Percentiles rank a stretch among this genome's conserved stretches.
Conservation (phyloP, 345 rosid genomes). For the Jatropha curcas region DNA sequence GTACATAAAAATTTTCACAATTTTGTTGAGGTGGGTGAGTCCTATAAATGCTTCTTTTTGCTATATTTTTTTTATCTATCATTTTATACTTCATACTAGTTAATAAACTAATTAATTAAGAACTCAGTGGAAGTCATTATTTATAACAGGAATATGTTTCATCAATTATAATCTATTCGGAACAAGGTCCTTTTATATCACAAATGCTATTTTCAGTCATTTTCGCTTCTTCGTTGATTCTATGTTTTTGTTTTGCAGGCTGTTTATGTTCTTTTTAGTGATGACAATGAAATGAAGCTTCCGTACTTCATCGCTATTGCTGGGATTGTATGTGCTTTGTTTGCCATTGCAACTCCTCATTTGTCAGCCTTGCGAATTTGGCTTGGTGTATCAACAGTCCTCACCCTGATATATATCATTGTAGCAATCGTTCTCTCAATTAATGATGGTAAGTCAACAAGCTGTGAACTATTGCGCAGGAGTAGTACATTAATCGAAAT, state of each 20-base stretch:
- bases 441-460: slow-evolving; percentile 57
- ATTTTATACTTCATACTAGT: not conserved
- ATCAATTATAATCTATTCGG: not conserved
- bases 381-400: slow-evolving; percentile 82
- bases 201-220: not conserved
- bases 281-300: slow-evolving; percentile 52
- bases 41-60: not conserved
- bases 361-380: slow-evolving; percentile 78
- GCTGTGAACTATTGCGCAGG: not conserved
- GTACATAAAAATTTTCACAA: too few species aligned
- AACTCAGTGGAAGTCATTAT: not conserved
- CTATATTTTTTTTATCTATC: not conserved
- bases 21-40: too few species aligned
- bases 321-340: slow-evolving; percentile 55
- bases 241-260: slow-evolving; percentile 43
- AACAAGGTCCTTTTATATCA: not conserved
- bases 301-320: slow-evolving; percentile 54
- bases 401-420: slow-evolving; percentile 59
- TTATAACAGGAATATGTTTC: not conserved
- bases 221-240: slow-evolving; percentile 2
- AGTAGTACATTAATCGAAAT: not conserved
- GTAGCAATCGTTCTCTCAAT: slow-evolving; percentile 58
- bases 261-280: slow-evolving; percentile 47
- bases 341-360: slow-evolving; percentile 84
- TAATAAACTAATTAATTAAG: not conserved